Percentiles rank a stretch among this genome's conserved stretches.
phyloP scores from a whole-genome alignment of 768 basidiomycete species.

The Xanthoconium purpureum region DNA sequence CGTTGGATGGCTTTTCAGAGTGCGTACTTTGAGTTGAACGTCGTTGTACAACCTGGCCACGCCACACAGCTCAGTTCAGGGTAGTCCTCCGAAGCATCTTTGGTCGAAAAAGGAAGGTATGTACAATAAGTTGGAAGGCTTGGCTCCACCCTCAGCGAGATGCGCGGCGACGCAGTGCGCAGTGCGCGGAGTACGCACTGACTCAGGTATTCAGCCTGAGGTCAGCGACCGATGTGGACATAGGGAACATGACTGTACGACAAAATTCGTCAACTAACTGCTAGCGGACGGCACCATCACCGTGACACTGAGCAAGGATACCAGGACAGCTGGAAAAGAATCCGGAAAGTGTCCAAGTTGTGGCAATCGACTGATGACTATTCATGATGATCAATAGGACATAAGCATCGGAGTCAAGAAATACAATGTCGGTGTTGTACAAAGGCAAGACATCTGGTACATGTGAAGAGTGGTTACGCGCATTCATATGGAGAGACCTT shows the following conservation, averaged over 20 bases:
- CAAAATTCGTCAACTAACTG: no score
- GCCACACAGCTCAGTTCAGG: background rate
- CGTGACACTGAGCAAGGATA: no score
- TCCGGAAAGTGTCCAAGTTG: no score
- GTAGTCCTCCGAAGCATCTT: background rate
- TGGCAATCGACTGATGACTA: background rate
- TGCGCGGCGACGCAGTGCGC: no score
- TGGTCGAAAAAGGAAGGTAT: background rate
- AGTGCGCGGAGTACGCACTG: background rate
- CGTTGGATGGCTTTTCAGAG: conserved; percentile 2
- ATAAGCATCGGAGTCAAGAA: background rate
- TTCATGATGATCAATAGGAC: background rate
- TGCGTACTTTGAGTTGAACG: background rate
- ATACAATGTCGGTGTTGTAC: background rate
- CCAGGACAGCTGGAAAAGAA: no score
- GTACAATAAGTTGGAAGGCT: background rate
- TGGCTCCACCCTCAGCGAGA: no score
- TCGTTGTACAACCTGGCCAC: background rate
- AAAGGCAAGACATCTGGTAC: no score
- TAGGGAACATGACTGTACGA: no score
- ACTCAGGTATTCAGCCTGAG: background rate
- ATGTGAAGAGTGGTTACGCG: background rate
- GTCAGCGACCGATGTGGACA: no score
- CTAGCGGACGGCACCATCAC: no score
- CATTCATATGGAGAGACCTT: background rate